Evolutionary conservation across 768 basidiomycete species (phyloP), one percentile per base, ranked within the genome.

Genomic region (Podaxis pistillaris): DNA sequence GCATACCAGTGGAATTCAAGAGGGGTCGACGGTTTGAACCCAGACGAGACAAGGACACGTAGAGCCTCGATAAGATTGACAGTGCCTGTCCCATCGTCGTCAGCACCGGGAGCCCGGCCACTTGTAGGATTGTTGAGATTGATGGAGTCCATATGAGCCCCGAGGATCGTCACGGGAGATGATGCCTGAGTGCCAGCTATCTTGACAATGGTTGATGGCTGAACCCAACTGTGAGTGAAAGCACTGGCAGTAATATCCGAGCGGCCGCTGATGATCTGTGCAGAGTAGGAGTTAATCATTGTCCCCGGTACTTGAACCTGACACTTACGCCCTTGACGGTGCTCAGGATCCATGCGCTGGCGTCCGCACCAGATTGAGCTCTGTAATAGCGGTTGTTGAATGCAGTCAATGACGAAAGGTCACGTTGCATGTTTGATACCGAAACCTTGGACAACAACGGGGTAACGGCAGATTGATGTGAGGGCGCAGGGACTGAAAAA

Each of bases 1-100:
- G 79, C 72, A 66, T 80, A 83, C 77, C 78, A 82, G 63, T 81
- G 79, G 71, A 81, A 81, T 65, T 82, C 79, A 38, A 83, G 75
- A 2, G 79, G 75, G 7, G 71, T 74, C 13, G 73, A 69, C 1
- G 81, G 80, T 46, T 65, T 69, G 69, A 78, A 81, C 3, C 72
- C 74, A 47, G 72, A 67, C 11, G 74, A 74, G 37, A 81, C 68
- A 24, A 83, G 73, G 30, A 72, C 73, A 40, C 80, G 69, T 65
- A 77, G 74, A 33, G 74, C 76, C 67, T 83, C 80, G 13, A 82
- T 71, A 24, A 79, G 68, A 64, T 80, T 80, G 54, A 80, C 79
- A 30, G 70, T 69, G 15, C 81, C 81, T 7, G 76, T 78, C 15
- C 82, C 83, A 56, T 82, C 80, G 64, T 83, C 83, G 56, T 83